phyloP scores from a whole-genome alignment of 768 basidiomycete species.

The Leccinum olivaceopallidum region DNA sequence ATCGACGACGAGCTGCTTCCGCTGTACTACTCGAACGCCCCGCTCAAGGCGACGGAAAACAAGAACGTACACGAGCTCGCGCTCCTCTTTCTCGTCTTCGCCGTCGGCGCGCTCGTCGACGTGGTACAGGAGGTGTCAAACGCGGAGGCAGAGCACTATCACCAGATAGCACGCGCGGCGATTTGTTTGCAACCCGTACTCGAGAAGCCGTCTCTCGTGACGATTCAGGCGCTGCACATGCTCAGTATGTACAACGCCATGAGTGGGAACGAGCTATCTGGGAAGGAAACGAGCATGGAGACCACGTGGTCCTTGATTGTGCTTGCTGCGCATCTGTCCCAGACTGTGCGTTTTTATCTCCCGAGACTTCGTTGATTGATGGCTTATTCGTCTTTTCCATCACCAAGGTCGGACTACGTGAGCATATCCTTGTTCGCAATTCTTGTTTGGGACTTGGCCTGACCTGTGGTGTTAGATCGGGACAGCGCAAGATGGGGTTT shows the following conservation, averaged over 20 bases:
- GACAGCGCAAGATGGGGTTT: slow-evolving; percentile 67
- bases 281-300: slow-evolving; percentile 68
- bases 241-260: slow-evolving; percentile 71
- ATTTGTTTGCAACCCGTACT: slow-evolving; percentile 67
- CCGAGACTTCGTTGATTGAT: background rate
- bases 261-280: slow-evolving; percentile 58
- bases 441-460: slow-evolving; percentile 5
- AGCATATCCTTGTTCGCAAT: slow-evolving; percentile 22
- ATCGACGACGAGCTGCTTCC: slow-evolving; percentile 44
- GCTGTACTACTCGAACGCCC: slow-evolving; percentile 37
- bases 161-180: slow-evolving; percentile 65
- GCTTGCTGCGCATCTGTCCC: slow-evolving; percentile 63
- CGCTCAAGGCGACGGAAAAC: slow-evolving; percentile 32
- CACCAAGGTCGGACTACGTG: slow-evolving; percentile 66
- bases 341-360: slow-evolving; percentile 49
- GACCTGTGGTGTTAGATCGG: slow-evolving; percentile 43
- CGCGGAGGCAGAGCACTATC: slow-evolving; percentile 58
- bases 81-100: slow-evolving; percentile 50
- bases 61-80: slow-evolving; percentile 50
- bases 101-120: slow-evolving; percentile 51
- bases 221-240: slow-evolving; percentile 68
- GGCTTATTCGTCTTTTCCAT: slow-evolving; percentile 17
- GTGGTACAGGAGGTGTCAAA: slow-evolving; percentile 31
- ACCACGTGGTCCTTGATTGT: slow-evolving; percentile 68
- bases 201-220: slow-evolving; percentile 69